Evolutionary conservation across 78 protist species (phyloP).

Genomic region (Dictyostelium citrinum): DNA sequence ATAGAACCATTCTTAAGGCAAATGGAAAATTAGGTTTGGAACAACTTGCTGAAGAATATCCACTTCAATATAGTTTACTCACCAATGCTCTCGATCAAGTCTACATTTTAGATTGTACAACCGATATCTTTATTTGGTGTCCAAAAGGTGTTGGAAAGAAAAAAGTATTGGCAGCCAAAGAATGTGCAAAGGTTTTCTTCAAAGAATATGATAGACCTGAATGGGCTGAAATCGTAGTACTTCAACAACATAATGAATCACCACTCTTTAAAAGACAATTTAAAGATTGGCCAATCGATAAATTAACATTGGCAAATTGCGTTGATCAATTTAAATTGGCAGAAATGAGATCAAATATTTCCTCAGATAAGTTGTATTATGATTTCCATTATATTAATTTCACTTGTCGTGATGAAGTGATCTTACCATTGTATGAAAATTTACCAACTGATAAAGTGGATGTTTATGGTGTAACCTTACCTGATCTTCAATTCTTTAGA

Average conservation of each 20-base stretch:
- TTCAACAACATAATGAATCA: background rate
- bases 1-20: background rate
- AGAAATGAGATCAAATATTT: background rate
- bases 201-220: constrained; percentile 50
- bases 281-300: background rate
- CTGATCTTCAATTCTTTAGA: constrained; percentile 35
- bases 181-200: constrained; percentile 48
- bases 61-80: background rate
- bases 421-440: background rate
- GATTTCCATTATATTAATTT: background rate
- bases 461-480: constrained; percentile 26
- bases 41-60: constrained; percentile 24
- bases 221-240: constrained; percentile 11
- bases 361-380: background rate
- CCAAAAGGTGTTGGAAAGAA: background rate
- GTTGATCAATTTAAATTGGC: background rate
- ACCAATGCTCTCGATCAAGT: background rate
- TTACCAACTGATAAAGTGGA: background rate
- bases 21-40: constrained; percentile 53
- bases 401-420: background rate
- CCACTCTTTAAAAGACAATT: constrained; percentile 56
- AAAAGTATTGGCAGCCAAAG: constrained; percentile 7
- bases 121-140: constrained; percentile 50
- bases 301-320: background rate
- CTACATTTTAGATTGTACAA: constrained; percentile 52